Base-by-base conservation (phyloP, 208 protist species). In the Trypanosoma platydactyli region DNA sequence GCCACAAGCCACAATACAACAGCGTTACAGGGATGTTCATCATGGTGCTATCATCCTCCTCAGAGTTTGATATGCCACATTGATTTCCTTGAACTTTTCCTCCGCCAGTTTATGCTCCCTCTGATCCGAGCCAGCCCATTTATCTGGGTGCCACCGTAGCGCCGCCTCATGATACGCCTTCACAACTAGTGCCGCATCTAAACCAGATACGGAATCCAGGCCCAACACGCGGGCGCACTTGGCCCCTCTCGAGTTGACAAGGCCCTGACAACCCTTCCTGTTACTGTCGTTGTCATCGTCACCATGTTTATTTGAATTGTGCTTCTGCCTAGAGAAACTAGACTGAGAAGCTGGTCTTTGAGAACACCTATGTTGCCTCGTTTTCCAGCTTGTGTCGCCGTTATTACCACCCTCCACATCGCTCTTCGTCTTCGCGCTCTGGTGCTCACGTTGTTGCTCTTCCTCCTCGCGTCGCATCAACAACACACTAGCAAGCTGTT, bases 91-190 rank as follows among this genome's bases (percentile, higher is more conserved):
- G 64, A 97, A 97, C 33, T 80, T 82, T 35, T 65, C 61, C 69
- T 95, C 87, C 0, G 92, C 92, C 56, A 60, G 40, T 29, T 68
- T 42, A 50, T 79, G 80, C 54, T 95, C 80, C 29, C 77, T 59
- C 35, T 59, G 58, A 5, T 59, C 80, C 7, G 87, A 86, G 18
- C 56, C 68, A 25, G 85, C 76, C 89, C 89, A 95, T 58, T 83
- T 88, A 66, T 97, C 94, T 4, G 94, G 94, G 68, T 98, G 94
- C 82, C 87, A 96, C 44, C 70, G 80, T 46, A 96, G 70, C 7
- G 88, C 90, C 6, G 74, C 77, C 65, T 89, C 72, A n/a, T 79
- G 87, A 68, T 97, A 98, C 56, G 90, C 89, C 63, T 88, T 92
- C 15, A 71, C 75, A 22, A 98, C 58, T 42, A 76, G 76, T 60